Conservation (phyloP, 2,329 filamentous ascomycete species). For the Macroventuria anomochaeta region DNA sequence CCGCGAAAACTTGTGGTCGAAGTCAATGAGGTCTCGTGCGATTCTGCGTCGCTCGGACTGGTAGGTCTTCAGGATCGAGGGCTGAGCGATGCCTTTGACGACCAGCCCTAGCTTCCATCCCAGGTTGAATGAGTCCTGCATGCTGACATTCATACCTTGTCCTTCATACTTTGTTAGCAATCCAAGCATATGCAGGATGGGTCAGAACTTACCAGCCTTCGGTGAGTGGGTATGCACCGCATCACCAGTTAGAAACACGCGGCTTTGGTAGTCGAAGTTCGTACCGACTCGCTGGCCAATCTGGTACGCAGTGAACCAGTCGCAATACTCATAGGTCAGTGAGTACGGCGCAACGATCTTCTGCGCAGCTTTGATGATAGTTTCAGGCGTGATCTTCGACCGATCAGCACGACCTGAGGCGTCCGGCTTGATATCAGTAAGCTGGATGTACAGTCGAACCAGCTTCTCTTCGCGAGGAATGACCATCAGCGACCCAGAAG, state of each 20-base stretch:
- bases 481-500: conserved; percentile 66
- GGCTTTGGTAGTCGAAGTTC: conserved; percentile 61
- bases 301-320: conserved; percentile 73
- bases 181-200: not conserved
- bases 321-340: conserved; percentile 67
- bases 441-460: conserved; percentile 70
- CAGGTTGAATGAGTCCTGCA: conserved; percentile 70
- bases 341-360: conserved; percentile 72
- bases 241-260: conserved; percentile 75
- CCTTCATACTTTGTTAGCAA: conserved; percentile 33
- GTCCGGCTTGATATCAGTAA: conserved; percentile 58
- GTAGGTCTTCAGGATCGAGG: conserved; percentile 59
- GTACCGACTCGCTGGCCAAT: conserved; percentile 70
- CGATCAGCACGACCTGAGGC: conserved; percentile 60
- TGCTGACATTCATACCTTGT: conserved; percentile 68
- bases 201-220: conserved; percentile 65
- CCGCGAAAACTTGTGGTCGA: conserved; percentile 57
- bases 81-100: conserved; percentile 51
- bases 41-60: conserved; percentile 63
- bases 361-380: conserved; percentile 68
- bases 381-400: conserved; percentile 67
- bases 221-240: conserved; percentile 65
- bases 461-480: conserved; percentile 69
- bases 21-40: conserved; percentile 69
- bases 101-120: conserved; percentile 64